Evolutionary conservation across 2,329 filamentous ascomycete genomes (phyloP).

Genomic region (Cryphonectria japonica): DNA sequence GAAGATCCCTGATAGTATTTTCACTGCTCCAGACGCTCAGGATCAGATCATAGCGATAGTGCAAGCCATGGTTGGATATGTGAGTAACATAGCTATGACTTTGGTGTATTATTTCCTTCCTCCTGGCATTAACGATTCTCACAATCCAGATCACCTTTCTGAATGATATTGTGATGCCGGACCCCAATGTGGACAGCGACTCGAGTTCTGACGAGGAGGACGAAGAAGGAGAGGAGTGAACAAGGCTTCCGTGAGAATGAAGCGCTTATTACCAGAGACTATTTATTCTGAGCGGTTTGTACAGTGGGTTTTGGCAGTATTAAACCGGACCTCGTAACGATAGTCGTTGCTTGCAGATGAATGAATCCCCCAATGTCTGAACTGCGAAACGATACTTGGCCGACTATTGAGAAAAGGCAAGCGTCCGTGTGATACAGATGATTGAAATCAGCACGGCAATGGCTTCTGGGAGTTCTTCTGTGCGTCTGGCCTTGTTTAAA

Average conservation of each 20-base stretch:
- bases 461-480: no score
- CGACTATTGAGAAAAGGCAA: no score
- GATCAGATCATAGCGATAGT: conserved; percentile 68
- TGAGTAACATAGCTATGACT: conserved; percentile 56
- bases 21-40: conserved; percentile 65
- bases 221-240: conserved; percentile 15
- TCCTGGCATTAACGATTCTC: conserved; percentile 13
- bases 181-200: conserved; percentile 54
- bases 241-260: background rate
- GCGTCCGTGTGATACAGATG: no score
- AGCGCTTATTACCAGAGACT: background rate
- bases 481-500: no score
- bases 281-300: background rate
- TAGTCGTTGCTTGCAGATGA: no score
- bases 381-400: no score
- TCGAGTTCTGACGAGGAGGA: conserved; percentile 50
- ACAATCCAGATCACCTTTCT: conserved; percentile 66
- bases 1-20: conserved; percentile 66
- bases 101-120: background rate
- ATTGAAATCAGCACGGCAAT: no score
- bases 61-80: conserved; percentile 74
- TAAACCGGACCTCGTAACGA: background rate
- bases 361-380: no score
- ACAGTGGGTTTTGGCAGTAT: background rate
- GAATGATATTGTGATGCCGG: conserved; percentile 75